Base-by-base conservation (phyloP, 768 basidiomycete genomes). In the Suillus sp. region DNA sequence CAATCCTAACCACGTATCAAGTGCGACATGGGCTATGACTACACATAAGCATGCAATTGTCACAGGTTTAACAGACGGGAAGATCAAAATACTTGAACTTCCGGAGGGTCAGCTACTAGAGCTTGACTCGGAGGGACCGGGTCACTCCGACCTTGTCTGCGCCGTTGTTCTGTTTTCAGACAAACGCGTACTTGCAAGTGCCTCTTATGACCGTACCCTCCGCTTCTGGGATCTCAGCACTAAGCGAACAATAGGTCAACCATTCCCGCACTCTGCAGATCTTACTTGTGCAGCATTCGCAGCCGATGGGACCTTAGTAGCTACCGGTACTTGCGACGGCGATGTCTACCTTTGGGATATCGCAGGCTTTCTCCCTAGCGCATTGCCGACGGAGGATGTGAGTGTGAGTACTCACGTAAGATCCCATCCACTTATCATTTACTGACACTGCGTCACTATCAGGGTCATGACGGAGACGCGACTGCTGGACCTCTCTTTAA, bases 111-210 rank as follows among this genome's bases (percentile, higher is more conserved):
- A 2, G 2, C 2, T 18, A 4, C 11, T 0, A 11, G 55, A 25
- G 22, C 9, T 56, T 56, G 22, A 30, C 30, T 30, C 30, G 30
- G 30, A 50, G 4, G 48, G 25, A 1, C 48, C 1, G 9, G 25
- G 25, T 4, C 55, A 56, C 37, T 38, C 55, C 9, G 37, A 56
- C 37, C 55, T 25, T 27, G 37, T 56, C 22, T 27, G 37, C 55
- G 25, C 55, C 13, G 9, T 56, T 14, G 18, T 18, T 38, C 4
- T 22, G 25, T 27, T 2, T 14, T 68, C 66, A 18, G 59, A 69
- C 62, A 68, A 64, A 16, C 27, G n/a, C 8, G 13, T 58, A 13
- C 59, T 71, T 42, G 65, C 63, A 27, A 70, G 64, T 30, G 60
- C 60, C 7, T 71, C 68, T 18, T 1, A n/a, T 20, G 66, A 70